Percentiles rank a stretch among this genome's conserved stretches.
phyloP scores from a whole-genome alignment of 1,284 basidiomycete genomes.

The Mycosarcoma maydis region DNA sequence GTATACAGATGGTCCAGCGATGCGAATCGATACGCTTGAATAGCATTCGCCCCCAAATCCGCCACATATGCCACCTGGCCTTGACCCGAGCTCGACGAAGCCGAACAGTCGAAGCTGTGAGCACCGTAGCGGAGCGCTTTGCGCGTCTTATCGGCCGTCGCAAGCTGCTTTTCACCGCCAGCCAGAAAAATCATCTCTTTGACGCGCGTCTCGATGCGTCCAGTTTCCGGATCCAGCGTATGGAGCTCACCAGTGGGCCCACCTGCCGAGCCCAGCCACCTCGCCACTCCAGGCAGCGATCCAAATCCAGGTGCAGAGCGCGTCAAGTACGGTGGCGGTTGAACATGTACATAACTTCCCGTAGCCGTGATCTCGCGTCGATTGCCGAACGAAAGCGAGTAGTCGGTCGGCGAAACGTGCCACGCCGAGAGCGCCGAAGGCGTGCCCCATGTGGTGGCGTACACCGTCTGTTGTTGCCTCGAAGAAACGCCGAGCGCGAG shows the following conservation, averaged over 20 bases:
- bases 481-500: constrained; percentile 36
- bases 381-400: constrained; percentile 15
- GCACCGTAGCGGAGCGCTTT: constrained; percentile 54
- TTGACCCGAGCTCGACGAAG: neutral
- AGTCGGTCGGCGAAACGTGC: constrained; percentile 19
- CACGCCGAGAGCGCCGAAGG: constrained; percentile 43
- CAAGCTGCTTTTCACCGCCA: constrained; percentile 26
- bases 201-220: constrained; percentile 30
- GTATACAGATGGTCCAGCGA: constrained; percentile 30
- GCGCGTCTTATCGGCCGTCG: constrained; percentile 48
- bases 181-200: constrained; percentile 54
- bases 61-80: constrained; percentile 53
- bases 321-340: constrained; percentile 39
- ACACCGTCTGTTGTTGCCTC: constrained; percentile 20
- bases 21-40: constrained; percentile 47
- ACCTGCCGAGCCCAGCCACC: constrained; percentile 52
- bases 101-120: constrained; percentile 48
- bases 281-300: constrained; percentile 9
- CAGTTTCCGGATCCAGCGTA: constrained; percentile 27
- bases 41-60: constrained; percentile 57
- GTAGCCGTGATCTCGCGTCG: constrained; percentile 39
- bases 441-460: constrained; percentile 59
- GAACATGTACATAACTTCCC: constrained; percentile 57
- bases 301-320: constrained; percentile 48
- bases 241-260: constrained; percentile 63